Evolutionary conservation across 176 grass and related monocot genomes (phyloP).

Genomic region (Oryza coarctata): DNA sequence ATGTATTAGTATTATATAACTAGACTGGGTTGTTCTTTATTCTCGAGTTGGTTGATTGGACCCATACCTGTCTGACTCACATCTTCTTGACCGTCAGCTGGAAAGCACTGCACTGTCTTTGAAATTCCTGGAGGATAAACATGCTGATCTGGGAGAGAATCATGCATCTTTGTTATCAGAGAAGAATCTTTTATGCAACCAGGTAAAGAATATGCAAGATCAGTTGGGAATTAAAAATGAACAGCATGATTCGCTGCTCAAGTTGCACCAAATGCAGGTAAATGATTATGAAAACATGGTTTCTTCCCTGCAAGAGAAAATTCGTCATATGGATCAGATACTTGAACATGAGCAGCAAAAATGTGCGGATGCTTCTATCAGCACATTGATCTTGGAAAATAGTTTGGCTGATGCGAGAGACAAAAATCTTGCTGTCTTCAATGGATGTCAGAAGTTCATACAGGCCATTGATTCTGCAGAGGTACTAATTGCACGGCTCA

Average conservation of each 20-base stretch:
- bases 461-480: slow-evolving; percentile 39
- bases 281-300: slow-evolving; percentile 40
- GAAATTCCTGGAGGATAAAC: slow-evolving; percentile 49
- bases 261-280: slow-evolving; percentile 43
- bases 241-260: slow-evolving; percentile 46
- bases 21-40: background rate
- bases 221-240: slow-evolving; percentile 51
- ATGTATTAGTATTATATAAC: background rate
- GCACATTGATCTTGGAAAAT: slow-evolving; percentile 56
- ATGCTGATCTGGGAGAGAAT: slow-evolving; percentile 39
- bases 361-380: slow-evolving; percentile 36
- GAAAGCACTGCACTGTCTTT: slow-evolving; percentile 39
- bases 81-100: slow-evolving; percentile 41
- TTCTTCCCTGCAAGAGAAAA: slow-evolving; percentile 56
- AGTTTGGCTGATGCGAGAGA: slow-evolving; percentile 56
- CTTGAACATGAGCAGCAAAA: slow-evolving; percentile 53
- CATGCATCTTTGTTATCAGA: slow-evolving; percentile 43
- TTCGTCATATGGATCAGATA: slow-evolving; percentile 32
- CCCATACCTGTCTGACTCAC: background rate
- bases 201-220: slow-evolving; percentile 52
- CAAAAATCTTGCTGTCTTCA: slow-evolving; percentile 39
- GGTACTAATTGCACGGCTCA: slow-evolving; percentile 38
- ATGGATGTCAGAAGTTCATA: slow-evolving; percentile 49
- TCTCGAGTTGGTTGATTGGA: background rate
- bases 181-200: slow-evolving; percentile 45